Conservation (phyloP, 1,284 basidiomycete genomes). For the Pseudozyma hubeiensis region DNA sequence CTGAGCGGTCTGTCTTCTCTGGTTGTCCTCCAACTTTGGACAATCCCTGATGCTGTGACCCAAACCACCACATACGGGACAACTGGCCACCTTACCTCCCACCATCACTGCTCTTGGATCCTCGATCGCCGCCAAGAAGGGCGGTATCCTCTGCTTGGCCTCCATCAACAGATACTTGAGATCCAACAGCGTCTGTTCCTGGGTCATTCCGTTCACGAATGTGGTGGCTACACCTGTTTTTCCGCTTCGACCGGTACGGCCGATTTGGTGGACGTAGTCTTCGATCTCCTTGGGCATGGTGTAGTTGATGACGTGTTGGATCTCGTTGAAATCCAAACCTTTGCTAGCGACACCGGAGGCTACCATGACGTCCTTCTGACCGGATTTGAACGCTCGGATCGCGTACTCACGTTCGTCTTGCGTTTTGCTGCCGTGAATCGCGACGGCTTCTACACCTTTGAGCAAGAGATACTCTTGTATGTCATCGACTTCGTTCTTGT, state of each 20-base stretch:
- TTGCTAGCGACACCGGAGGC: slow-evolving; percentile 97
- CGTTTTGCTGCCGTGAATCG: slow-evolving; percentile 96
- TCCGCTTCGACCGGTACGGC: slow-evolving; percentile 94
- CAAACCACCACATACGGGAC: slow-evolving; percentile 96
- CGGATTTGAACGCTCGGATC: slow-evolving; percentile 95
- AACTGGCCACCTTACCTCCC: slow-evolving; percentile 83
- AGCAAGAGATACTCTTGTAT: slow-evolving; percentile 97
- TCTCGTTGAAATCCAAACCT: slow-evolving; percentile 97
- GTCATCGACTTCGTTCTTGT: slow-evolving; percentile 99
- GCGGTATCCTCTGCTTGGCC: slow-evolving; percentile 96
- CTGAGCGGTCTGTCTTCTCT: slow-evolving; percentile 71
- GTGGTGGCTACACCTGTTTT: slow-evolving; percentile 99
- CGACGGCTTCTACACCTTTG: slow-evolving; percentile 97
- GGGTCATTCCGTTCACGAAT: slow-evolving; percentile 98
- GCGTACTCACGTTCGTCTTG: slow-evolving; percentile 99
- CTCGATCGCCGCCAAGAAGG: slow-evolving; percentile 90
- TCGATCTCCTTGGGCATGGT: slow-evolving; percentile 99
- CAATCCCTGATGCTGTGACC: slow-evolving; percentile 94
- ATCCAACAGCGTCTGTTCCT: slow-evolving; percentile 94
- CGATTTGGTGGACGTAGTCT: slow-evolving; percentile 85
- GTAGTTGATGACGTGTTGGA: slow-evolving; percentile 97
- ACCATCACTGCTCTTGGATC: slow-evolving; percentile 81
- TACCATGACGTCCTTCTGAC: slow-evolving; percentile 98
- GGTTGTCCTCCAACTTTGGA: slow-evolving; percentile 94
- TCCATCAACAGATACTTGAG: slow-evolving; percentile 97